Conservation (phyloP, 108 stramenopile species). For the Cylindrotheca fusiformis region DNA sequence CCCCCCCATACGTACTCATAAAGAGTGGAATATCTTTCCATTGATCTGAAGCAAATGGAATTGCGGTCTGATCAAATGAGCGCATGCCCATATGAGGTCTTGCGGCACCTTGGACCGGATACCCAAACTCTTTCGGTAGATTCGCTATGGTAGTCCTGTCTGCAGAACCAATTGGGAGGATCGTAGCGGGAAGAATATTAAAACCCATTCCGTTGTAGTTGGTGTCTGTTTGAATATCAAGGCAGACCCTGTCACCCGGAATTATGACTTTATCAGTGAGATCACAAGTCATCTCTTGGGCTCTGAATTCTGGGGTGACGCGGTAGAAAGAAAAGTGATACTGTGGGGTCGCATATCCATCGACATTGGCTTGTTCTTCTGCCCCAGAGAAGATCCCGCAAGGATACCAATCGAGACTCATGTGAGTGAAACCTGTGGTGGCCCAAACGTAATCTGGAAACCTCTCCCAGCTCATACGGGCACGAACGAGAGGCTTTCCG, state of each 20-base stretch:
- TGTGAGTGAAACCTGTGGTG: conserved; percentile 34
- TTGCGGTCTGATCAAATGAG: conserved; percentile 14
- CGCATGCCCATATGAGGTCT: conserved; percentile 26
- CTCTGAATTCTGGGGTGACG: conserved; percentile 31
- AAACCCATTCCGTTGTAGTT: conserved; percentile 28
- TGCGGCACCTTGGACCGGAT: conserved; percentile 4
- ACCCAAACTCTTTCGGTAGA: conserved; percentile 20
- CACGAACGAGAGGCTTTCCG: conserved; percentile 8
- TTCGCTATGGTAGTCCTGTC: conserved; percentile 13
- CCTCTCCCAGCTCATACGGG: conserved; percentile 21
- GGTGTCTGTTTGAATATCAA: conserved; percentile 1
- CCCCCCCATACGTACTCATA: conserved; percentile 29
- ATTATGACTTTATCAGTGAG: conserved; percentile 6
- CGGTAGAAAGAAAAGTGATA: conserved; percentile 32
- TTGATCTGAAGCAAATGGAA: conserved; percentile 10
- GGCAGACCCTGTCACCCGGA: conserved; percentile 22
- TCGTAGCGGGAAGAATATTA: conserved; percentile 20
- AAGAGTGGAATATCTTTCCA: conserved; percentile 27
- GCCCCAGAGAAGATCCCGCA: conserved; percentile 14
- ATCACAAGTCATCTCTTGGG: conserved; percentile 24
- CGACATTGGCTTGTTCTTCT: conserved; percentile 1
- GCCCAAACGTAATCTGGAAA: conserved; percentile 36
- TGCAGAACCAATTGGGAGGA: background rate
- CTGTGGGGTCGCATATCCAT: conserved; percentile 20
- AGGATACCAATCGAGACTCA: conserved; percentile 32